Conservation (phyloP, 139 green algal genomes). For the Diplosphaera chodatii region DNA sequence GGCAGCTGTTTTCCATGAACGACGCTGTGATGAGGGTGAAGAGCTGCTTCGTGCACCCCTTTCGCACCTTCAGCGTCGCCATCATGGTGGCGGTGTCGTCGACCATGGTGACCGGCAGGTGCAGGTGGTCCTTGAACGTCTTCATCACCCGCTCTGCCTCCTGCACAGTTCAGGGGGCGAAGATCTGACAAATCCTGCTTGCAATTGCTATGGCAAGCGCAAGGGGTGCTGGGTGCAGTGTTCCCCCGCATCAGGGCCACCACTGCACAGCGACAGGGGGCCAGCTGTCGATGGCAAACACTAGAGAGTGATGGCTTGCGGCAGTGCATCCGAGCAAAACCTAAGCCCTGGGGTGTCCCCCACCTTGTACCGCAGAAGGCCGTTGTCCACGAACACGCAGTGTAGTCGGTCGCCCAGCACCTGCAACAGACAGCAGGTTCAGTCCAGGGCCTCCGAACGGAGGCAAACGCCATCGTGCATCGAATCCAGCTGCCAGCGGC, state of each 20-base stretch:
- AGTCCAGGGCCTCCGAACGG: no score
- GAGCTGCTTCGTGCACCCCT: no score
- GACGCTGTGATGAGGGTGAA: no score
- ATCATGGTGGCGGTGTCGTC: slow-evolving; percentile 70
- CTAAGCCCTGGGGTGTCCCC: no score
- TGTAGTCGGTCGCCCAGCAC: slow-evolving; percentile 93
- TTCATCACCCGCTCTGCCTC: slow-evolving; percentile 92
- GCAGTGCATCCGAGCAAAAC: background rate
- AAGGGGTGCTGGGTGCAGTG: no score
- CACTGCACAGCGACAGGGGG: background rate
- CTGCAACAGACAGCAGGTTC: no score
- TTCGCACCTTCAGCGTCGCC: slow-evolving; percentile 20
- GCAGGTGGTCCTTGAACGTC: slow-evolving; percentile 93
- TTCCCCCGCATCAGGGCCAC: no score
- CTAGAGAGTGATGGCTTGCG: background rate
- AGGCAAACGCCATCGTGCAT: no score
- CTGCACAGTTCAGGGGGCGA: slow-evolving; percentile 24
- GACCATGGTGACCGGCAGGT: slow-evolving; percentile 92
- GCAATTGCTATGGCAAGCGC: no score
- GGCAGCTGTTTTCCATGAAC: no score
- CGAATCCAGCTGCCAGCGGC: no score
- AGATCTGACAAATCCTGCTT: no score
- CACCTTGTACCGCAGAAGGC: slow-evolving; percentile 81
- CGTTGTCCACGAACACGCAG: slow-evolving; percentile 99
- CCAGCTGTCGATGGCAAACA: background rate